A percentile compares a stretch with the other conserved stretches of the same genome.
phyloP scores from a whole-genome alignment of 2,329 filamentous ascomycete species.

The Penicillium sp. region DNA sequence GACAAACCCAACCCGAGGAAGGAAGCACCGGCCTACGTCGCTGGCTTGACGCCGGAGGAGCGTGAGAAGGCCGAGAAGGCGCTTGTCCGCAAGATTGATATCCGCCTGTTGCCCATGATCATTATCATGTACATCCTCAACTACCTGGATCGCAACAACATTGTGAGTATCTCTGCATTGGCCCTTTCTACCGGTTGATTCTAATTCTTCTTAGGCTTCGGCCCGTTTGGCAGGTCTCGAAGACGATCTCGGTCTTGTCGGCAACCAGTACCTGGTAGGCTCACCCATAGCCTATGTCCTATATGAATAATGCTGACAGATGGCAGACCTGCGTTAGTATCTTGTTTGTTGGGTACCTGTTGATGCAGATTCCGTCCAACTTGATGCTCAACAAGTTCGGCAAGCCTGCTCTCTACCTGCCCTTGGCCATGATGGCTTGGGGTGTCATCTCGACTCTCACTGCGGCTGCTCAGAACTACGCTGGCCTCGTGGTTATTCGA shows the following conservation, averaged over 20 bases:
- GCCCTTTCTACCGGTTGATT: neutral
- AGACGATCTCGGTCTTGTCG: slow-evolving; percentile 16
- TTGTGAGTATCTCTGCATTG: slow-evolving; percentile 39
- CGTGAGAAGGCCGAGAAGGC: slow-evolving; percentile 55
- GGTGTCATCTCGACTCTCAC: slow-evolving; percentile 56
- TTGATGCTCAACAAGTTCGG: slow-evolving; percentile 32
- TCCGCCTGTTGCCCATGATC: slow-evolving; percentile 65
- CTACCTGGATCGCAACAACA: slow-evolving; percentile 64
- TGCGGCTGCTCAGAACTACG: slow-evolving; percentile 47
- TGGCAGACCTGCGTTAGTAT: slow-evolving; percentile 39
- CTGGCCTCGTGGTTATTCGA: slow-evolving; percentile 44
- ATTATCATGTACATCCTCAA: slow-evolving; percentile 76
- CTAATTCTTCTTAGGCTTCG: slow-evolving; percentile 14
- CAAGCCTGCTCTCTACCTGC: slow-evolving; percentile 52
- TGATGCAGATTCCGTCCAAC: slow-evolving; percentile 52
- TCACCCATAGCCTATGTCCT: neutral
- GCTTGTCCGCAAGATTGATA: slow-evolving; percentile 69
- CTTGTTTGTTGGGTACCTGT: slow-evolving; percentile 58
- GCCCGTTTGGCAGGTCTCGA: slow-evolving; percentile 35
- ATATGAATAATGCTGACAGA: neutral
- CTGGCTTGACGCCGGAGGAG: slow-evolving; percentile 51
- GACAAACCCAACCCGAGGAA: slow-evolving; percentile 26
- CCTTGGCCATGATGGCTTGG: slow-evolving; percentile 58
- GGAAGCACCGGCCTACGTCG: slow-evolving; percentile 33
- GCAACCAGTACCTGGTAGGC: slow-evolving; percentile 15